These are phyloP conservation scores for Serendipita indica DNA, from an alignment of 768 basidiomycete genomes.

Conservation along the genomic window DNA sequence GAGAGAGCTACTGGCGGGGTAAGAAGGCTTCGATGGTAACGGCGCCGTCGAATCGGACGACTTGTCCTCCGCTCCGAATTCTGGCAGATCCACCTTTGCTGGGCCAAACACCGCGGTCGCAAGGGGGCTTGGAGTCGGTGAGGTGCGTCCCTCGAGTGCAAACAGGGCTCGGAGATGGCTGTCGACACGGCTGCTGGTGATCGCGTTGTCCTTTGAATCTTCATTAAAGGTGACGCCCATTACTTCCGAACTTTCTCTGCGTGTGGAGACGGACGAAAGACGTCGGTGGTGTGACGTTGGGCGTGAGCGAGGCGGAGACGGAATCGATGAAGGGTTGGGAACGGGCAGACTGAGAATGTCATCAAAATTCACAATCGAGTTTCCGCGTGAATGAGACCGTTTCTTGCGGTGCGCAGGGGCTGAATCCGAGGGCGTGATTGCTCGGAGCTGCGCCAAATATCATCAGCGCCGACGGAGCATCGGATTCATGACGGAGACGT, in stretches of 20 bases:
- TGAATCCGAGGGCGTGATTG: not conserved
- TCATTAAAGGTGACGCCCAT: conserved; percentile 53
- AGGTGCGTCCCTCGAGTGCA: conserved; percentile 68
- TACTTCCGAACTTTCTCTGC: conserved; percentile 77
- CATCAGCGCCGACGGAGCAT: not conserved
- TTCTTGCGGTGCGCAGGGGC: not conserved
- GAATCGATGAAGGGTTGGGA: not conserved
- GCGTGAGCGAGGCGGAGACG: conserved; percentile 14
- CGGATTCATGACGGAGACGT: not conserved
- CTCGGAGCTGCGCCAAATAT: not conserved
- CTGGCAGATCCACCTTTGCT: conserved; percentile 72
- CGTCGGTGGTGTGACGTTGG: conserved; percentile 67
- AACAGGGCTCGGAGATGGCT: conserved; percentile 68
- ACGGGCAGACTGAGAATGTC: not conserved
- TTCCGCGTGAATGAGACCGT: conserved; percentile 4
- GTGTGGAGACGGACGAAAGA: conserved; percentile 76
- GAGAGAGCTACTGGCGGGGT: conserved; percentile 30
- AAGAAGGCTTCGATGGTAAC: conserved; percentile 11
- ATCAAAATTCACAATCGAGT: conserved; percentile 5
- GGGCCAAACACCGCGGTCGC: conserved; percentile 24
- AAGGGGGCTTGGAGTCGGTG: conserved; percentile 32
- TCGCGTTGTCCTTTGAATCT: conserved; percentile 52
- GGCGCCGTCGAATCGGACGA: conserved; percentile 16
- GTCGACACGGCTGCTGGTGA: conserved; percentile 59
- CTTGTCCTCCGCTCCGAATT: conserved; percentile 32